Percentiles rank a stretch among this genome's conserved stretches.
Conservation (phyloP, 2,329 filamentous ascomycete genomes). For the Helicocarpus griseus region DNA sequence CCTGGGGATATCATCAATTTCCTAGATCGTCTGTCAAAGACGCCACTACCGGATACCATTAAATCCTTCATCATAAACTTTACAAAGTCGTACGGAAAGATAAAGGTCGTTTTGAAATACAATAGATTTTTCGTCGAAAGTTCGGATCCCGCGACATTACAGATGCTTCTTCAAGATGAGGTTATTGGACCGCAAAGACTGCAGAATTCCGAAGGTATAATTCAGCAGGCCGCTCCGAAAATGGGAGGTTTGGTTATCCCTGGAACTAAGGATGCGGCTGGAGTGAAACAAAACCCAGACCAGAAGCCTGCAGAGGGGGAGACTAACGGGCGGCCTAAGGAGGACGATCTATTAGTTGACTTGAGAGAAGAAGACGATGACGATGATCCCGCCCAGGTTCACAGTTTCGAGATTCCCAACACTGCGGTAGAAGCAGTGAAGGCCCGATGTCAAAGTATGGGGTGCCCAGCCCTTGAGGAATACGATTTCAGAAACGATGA, state of each 20-base stretch:
- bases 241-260: slow-evolving; percentile 84
- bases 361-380: slow-evolving; percentile 70
- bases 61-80: slow-evolving; percentile 70
- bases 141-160: slow-evolving; percentile 74
- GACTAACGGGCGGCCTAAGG: slow-evolving; percentile 39
- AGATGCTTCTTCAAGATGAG: slow-evolving; percentile 74
- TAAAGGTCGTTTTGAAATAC: slow-evolving; percentile 88
- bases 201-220: slow-evolving; percentile 62
- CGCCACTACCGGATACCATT: slow-evolving; percentile 70
- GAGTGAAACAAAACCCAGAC: slow-evolving; percentile 62
- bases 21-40: slow-evolving; percentile 81
- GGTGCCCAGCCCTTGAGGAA: slow-evolving; percentile 83
- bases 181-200: slow-evolving; percentile 72
- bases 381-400: slow-evolving; percentile 76
- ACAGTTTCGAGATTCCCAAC: slow-evolving; percentile 84
- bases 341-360: slow-evolving; percentile 60
- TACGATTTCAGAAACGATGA: slow-evolving; percentile 94
- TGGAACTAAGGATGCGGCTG: slow-evolving; percentile 86
- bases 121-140: slow-evolving; percentile 93
- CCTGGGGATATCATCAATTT: slow-evolving; percentile 84
- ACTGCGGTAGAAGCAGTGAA: slow-evolving; percentile 76
- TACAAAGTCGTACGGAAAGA: slow-evolving; percentile 87
- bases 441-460: slow-evolving; percentile 78
- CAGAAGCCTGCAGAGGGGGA: slow-evolving; percentile 21
- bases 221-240: slow-evolving; percentile 72